Evolutionary conservation across 331 rosid species (phyloP), one percentile per base, ranked within the genome.

Genomic region (Phaseolus coccineus): DNA sequence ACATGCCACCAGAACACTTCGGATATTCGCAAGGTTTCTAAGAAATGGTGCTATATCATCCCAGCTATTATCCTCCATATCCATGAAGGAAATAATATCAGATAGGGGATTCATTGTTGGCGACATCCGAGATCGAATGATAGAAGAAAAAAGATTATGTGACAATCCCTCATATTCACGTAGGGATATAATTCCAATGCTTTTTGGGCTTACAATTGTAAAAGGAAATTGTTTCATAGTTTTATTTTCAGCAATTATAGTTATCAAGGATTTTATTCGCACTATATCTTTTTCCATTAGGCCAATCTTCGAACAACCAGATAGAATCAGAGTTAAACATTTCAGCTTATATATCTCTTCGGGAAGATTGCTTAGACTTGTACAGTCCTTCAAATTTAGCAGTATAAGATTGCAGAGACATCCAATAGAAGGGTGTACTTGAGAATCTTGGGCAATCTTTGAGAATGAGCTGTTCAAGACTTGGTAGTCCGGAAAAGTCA

Each of bases 361-460:
- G 0, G 91, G 91, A 3, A 88, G 81, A 8, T 52, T 72, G 8
- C 11, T 25, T 4, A 83, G 70, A 37, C 12, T 56, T 52, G 80
- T 74, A 56, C 89, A 89, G 24, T 71, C 87, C 74, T 77, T 77
- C 58, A 87, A 82, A 63, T 87, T 87, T 28, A 87, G 4, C 13
- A 24, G 3, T 2, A 9, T 40, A 16, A 89, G 79, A 0, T 52
- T 19, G 0, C 6, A 4, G 0, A 89, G 88, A 35, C 65, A 46
- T 55, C 86, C 88, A 74, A 89, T 87, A 10, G 91, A 77, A 0
- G 56, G 77, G 81, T 87, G 85, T 69, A 89, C 3, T 48, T 53
- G 5, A n/a, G 4, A 89, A 84, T 14, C 62, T 74, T 35, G 71
- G 77, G 77, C 93, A 87, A 27, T 82, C 67, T 61, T 89, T 79